Evolutionary conservation across 2,329 filamentous ascomycete species (phyloP).

Genomic region (Zopfia rhizophila): DNA sequence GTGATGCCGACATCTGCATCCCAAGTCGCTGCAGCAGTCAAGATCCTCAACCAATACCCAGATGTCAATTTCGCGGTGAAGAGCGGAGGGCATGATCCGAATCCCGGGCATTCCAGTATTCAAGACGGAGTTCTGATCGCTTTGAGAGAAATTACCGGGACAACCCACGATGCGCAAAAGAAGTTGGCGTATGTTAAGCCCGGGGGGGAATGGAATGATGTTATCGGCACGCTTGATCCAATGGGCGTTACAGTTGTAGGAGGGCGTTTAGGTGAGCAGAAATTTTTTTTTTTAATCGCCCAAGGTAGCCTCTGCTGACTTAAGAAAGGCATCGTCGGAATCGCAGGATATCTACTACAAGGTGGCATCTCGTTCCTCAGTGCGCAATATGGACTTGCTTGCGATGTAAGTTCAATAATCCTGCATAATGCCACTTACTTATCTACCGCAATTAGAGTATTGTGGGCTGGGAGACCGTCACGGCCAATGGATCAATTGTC

Average conservation of each 20-base stretch:
- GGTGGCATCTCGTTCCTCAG: slow-evolving; percentile 37
- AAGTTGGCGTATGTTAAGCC: slow-evolving; percentile 51
- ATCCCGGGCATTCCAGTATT: slow-evolving; percentile 46
- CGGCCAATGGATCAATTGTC: slow-evolving; percentile 41
- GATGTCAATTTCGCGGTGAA: slow-evolving; percentile 51
- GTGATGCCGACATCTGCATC: too few relatives aligned
- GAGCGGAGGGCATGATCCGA: slow-evolving; percentile 54
- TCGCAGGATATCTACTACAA: slow-evolving; percentile 31
- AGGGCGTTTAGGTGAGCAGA: slow-evolving; percentile 30
- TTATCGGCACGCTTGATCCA: slow-evolving; percentile 46
- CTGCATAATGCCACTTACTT: slow-evolving; percentile 3
- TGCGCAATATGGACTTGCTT: slow-evolving; percentile 36
- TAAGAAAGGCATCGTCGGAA: slow-evolving; percentile 31
- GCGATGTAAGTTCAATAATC: slow-evolving; percentile 30
- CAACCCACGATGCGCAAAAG: slow-evolving; percentile 47
- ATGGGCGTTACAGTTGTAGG: slow-evolving; percentile 48
- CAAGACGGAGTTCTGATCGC: slow-evolving; percentile 52
- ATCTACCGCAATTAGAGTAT: slow-evolving; percentile 31
- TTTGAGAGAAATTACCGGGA: slow-evolving; percentile 46
- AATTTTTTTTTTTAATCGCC: background rate
- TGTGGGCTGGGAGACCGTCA: slow-evolving; percentile 44
- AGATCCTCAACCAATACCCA: slow-evolving; percentile 40
- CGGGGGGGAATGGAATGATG: slow-evolving; percentile 54
- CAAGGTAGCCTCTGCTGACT: slow-evolving; percentile 4
- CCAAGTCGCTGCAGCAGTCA: slow-evolving; percentile 49